Evolutionary conservation across 1,139 yeast genomes (phyloP), one percentile per base, ranked within the genome.

Genomic region (Candida glucosophila): DNA sequence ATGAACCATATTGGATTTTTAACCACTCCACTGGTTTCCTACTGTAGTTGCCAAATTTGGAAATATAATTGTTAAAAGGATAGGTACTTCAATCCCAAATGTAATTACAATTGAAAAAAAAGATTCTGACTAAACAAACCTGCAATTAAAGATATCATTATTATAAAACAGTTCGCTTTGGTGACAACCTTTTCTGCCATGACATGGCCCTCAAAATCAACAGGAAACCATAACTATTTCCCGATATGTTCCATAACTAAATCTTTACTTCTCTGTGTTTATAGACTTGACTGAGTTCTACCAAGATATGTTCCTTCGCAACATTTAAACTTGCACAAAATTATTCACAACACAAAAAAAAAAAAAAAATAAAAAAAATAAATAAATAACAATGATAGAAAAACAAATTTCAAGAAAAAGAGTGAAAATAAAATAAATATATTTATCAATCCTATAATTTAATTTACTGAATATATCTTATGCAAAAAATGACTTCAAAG

Each of bases 131-230:
- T 37, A 3, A 57, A 26, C 29, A 67, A 58, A 2, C 82, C 82
- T 19, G 55, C 46, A 1, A 67, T 17, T 20, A 70, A 52, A 22
- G 73, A 52, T 20, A 60, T 25, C n/a, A 53, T 36, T 5, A 49
- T 39, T 24, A 50, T 34, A n/a, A 39, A 25, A 37, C 40, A 43
- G 22, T 47, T 35, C 17, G 39, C 25, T 24, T 30, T 33, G n/a
- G n/a, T n/a, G 22, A 35, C 27, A 35, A 57, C 23, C 23, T 18
- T 18, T 37, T 62, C 62, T 6, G 66, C 64, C 20, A 45, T 40
- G 33, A 52, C 53, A 46, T 77, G 86, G 33, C 82, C 79, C 38
- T 66, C 55, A 40, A 66, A 74, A 49, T 77, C 83, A 35, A 77
- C 73, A 27, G 76, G 67, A 22, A 74, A 77, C 47, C 73, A 77